Evolutionary conservation across 1,139 yeast genomes (phyloP), one percentile per base, ranked within the genome.

Genomic region (Yamadazyma dendronema): DNA sequence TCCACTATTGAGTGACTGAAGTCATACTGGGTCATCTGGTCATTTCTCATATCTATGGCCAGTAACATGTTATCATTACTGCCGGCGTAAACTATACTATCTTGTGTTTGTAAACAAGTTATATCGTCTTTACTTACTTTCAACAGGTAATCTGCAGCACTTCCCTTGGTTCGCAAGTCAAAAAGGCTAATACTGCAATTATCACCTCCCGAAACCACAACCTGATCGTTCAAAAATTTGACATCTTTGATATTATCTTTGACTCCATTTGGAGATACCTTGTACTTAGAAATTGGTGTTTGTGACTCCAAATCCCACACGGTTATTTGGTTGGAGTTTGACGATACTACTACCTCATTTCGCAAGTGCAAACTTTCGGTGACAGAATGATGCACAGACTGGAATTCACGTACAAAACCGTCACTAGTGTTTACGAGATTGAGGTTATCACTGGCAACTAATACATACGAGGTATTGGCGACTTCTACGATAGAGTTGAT

Each of bases 241-340:
- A 44, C 27, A 17, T 38, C 42, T 24, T 38, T 40, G 4, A 49
- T 37, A 8, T 31, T 25, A 27, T 53, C 55, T 19, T 47, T 44
- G 9, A 35, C 27, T 8, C 40, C 43, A 4, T 37, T 30, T 17
- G 36, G 28, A 7, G 17, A 16, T 1, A 38, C 36, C 7, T 31
- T 29, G 10, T 34, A 52, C 54, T 29, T 15, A 4, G 16, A 13
- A 3, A 29, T 14, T 4, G 29, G 10, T 30, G 24, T 12, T 23
- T 7, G 11, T 25, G 31, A 10, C 28, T 30, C 7, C 23, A 16
- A 3, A 38, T 17, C 49, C 52, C 52, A 48, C 17, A 33, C 38
- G 95, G 96, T 53, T 96, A 97, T 69, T 95, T 88, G 68, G 88
- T 90, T 64, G 89, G 90, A 72, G 89, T 86, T 50, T 92, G 95